Evolutionary conservation across 139 green algal genomes (phyloP), one percentile per base, ranked within the genome.

Genomic region (Volvox reticuliferus): DNA sequence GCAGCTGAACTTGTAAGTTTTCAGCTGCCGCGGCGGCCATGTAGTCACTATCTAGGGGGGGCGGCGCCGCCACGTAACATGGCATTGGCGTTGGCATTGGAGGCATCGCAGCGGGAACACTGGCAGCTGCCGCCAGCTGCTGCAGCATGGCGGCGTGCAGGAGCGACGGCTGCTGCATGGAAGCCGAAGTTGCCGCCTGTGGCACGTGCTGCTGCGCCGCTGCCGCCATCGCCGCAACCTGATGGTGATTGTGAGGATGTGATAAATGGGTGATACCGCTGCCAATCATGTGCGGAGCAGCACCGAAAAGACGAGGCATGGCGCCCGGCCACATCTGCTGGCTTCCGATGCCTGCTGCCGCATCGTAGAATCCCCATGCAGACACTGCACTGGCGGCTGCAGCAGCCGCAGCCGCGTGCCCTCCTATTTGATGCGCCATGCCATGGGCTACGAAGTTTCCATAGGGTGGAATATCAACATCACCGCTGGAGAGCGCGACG

Each of bases 71-170:
- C 24, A 61, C 22, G 55, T 73, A 75, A 55, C 55, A 78, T 22
- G 20, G 44, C 71, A 83, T 83, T 0, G 12, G 19, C 14, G 33
- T 28, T 13, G 67, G 14, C n/a, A 80, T 36, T 26, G 20, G 32
- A 1, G 68, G n/a, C 19, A 73, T 73, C 19, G 17, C 78, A 32
- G 76, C 36, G 19, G 32, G 32, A 35, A 16, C 30, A 1, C 20
- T 30, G n/a, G 26, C 62, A 20, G 73, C 73, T 30, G 65, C 75
- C 26, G 87, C 86, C 87, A 91, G 76, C 87, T 91, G 87, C 87
- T 91, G 87, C 61, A 90, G 30, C 73, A 90, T 85, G 55, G 75
- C 75, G 0, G 73, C 75, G 37, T 90, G 75, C 50, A 79, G 87
- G 24, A 91, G 32, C 13, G 50, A 65, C 12, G 26, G 87, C 55